Base-by-base conservation (phyloP, 495 filamentous ascomycete species). In the Penicillium verhagenii region DNA sequence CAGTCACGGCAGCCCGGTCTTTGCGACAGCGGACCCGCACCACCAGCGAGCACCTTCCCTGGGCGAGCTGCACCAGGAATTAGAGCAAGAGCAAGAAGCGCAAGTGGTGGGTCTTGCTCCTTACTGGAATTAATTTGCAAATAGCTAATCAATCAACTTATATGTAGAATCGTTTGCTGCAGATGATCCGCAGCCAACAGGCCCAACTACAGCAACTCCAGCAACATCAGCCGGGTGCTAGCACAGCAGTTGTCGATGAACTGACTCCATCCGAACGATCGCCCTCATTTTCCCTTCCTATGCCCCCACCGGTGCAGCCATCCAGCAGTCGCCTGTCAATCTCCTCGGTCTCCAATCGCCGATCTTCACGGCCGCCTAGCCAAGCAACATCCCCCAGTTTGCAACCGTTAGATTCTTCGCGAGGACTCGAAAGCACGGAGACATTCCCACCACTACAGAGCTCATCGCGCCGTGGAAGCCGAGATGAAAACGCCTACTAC, bases 51-150 rank as follows among this genome's bases (percentile, higher is more conserved):
- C 88, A 8, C 91, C 91, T 1, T 96, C 90, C 52, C 71, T 97
- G 40, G 93, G 93, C n/a, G 93, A 97, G 71, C 78, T 98, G 33
- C 92, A 97, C 65, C 93, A 98, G 62, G 90, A 96, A 66, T 77
- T 97, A 6, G 94, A 98, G 71, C 89, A 87, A 46, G 94, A 98
- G 67, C 92, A 96, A 69, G 94, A 98, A 71, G 91, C 86, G 10
- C 93, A 96, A 73, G 94, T 98, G 69, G 87, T 90, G 73, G 40
- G 79, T 74, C 14, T 28, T 45, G 18, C 16, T 13, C n/a, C n/a
- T n/a, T n/a, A n/a, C n/a, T n/a, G n/a, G n/a, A n/a, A n/a, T 26
- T 23, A 39, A 20, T 6, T 6, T 3, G 23, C 35, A 23, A 35
- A 7, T n/a, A 19, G 8, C 18, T 47, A 38, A 53, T 62, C 37